Evolutionary conservation across 176 grass and related monocot genomes (phyloP).

Genomic region (Oryza officinalis): DNA sequence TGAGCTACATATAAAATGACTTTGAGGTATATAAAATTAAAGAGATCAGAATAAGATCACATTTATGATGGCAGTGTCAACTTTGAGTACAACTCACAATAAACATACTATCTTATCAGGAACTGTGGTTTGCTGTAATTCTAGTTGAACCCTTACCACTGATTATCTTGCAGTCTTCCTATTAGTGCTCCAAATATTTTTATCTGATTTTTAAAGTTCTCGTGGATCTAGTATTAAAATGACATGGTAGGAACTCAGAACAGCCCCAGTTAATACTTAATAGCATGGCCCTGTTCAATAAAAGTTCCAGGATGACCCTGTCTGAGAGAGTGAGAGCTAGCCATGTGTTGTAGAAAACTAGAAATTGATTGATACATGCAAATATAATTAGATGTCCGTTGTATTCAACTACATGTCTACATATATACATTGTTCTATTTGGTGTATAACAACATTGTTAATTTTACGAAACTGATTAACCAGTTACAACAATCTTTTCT

Average conservation of each 20-base stretch:
- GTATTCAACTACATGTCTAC: not conserved
- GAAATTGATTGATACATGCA: not conserved
- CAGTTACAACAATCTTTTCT: not conserved
- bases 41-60: not conserved
- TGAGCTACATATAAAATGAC: conserved; percentile 29
- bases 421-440: not conserved
- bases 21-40: conserved; percentile 20
- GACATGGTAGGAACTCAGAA: not conserved
- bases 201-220: not conserved
- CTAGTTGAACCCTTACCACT: not conserved
- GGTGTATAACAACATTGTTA: not conserved
- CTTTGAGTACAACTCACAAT: not conserved
- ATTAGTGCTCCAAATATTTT: not conserved
- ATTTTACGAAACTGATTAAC: not conserved
- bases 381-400: not conserved
- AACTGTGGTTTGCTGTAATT: not conserved
- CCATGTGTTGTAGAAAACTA: not conserved
- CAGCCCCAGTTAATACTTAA: not conserved
- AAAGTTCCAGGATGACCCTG: not conserved
- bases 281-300: not conserved
- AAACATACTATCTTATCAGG: conserved; percentile 3
- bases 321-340: not conserved
- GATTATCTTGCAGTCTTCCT: not conserved
- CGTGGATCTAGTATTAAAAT: conserved; percentile 6
- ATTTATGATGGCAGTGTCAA: not conserved